phyloP scores from a whole-genome alignment of 257 asterid genomes.

The Nicotiana benthamiana region DNA sequence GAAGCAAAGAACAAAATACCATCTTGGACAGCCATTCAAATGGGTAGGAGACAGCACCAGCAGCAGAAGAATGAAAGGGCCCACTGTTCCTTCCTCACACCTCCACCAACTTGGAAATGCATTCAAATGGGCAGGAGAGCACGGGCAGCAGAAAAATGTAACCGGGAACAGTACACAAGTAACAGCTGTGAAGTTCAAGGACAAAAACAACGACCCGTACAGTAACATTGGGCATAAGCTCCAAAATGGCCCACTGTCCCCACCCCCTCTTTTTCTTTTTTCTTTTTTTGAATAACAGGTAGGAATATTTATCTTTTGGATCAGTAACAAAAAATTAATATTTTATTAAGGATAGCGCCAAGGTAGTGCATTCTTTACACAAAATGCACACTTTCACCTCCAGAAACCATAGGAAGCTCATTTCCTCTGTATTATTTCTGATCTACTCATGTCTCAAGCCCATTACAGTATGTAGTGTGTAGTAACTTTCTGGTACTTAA shows the following conservation, averaged over 20 bases:
- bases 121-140: not conserved
- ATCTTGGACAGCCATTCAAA: not conserved
- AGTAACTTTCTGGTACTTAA: not conserved
- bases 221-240: not conserved
- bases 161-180: not conserved
- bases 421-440: not conserved
- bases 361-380: not conserved
- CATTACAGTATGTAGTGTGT: not conserved
- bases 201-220: not conserved
- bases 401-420: not conserved
- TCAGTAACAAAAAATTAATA: not conserved
- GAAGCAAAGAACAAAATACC: not conserved
- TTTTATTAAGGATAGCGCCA: not conserved
- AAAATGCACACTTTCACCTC: not conserved
- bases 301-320: not conserved
- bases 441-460: not conserved
- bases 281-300: not conserved
- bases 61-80: too few species aligned
- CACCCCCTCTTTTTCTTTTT: not conserved
- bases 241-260: not conserved
- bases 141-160: too few species aligned
- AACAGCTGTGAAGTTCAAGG: not conserved
- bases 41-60: not conserved
- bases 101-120: not conserved
- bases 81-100: too few species aligned